phyloP scores from a whole-genome alignment of 495 filamentous ascomycete genomes.

The Acidiella bohemica region DNA sequence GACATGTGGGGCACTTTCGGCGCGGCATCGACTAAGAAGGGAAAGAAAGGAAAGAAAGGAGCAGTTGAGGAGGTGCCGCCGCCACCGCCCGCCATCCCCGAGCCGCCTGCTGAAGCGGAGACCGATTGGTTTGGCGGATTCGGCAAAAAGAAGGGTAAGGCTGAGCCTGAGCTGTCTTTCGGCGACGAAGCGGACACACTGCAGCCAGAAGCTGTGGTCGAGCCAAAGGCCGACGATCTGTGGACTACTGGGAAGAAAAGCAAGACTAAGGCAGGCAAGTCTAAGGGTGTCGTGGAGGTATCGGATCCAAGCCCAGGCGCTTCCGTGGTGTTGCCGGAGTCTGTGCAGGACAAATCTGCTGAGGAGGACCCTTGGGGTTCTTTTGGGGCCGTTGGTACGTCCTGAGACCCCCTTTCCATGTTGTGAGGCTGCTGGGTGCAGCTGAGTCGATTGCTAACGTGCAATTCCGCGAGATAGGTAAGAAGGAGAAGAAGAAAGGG shows the following conservation, averaged over 20 bases:
- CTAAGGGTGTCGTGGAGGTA: conserved; percentile 18
- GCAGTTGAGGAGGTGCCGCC: conserved; percentile 1
- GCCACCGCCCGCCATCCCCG: conserved; percentile 15
- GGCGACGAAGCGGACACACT: conserved; percentile 16
- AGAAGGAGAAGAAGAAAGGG: conserved; percentile 23
- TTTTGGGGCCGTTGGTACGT: conserved; percentile 16
- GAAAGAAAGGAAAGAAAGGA: conserved; percentile 18
- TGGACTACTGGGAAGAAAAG: conserved; percentile 23
- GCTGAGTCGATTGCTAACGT: too few relatives aligned
- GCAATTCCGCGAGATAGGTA: conserved; percentile 11
- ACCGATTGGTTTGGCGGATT: conserved; percentile 14
- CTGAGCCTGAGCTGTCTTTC: conserved; percentile 19
- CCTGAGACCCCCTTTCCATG: too few relatives aligned
- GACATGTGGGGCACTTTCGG: conserved; percentile 1
- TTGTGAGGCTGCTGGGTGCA: too few relatives aligned
- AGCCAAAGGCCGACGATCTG: conserved; percentile 26
- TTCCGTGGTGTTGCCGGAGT: conserved; percentile 15
- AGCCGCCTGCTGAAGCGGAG: conserved; percentile 3
- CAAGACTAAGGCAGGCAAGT: conserved; percentile 29
- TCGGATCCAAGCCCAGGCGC: conserved; percentile 11
- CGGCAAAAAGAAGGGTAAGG: conserved; percentile 26
- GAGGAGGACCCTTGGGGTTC: conserved; percentile 17
- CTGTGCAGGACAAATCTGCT: conserved; percentile 18
- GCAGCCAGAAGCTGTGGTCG: conserved; percentile 25
- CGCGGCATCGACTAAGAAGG: conserved; percentile 11